These are phyloP conservation scores for Articulospora tetracladia DNA, from an alignment of 495 filamentous ascomycete species.

Conservation along the genomic window DNA sequence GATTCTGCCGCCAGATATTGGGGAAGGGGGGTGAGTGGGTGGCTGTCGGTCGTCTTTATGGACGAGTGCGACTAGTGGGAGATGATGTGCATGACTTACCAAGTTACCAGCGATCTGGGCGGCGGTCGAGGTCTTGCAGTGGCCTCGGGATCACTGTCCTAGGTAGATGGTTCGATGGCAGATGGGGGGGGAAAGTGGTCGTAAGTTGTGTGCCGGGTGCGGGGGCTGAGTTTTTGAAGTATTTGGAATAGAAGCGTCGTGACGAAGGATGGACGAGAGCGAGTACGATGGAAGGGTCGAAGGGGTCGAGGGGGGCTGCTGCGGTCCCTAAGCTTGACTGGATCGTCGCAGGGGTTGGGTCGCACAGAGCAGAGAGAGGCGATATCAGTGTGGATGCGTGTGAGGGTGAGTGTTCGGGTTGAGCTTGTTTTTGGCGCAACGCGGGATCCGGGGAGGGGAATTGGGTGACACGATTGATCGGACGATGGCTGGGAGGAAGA, in stretches of 20 bases:
- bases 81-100: constrained; percentile 21
- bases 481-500: too few relatives aligned
- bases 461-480: too few relatives aligned
- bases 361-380: too few relatives aligned
- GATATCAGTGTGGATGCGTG: too few relatives aligned
- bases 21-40: not conserved
- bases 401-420: too few relatives aligned
- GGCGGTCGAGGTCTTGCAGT: not conserved
- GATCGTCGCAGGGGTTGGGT: constrained; percentile 8
- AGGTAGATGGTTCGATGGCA: not conserved
- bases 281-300: too few relatives aligned
- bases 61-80: constrained; percentile 1
- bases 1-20: too few relatives aligned
- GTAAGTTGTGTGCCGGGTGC: not conserved
- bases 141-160: not conserved
- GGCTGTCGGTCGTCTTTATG: not conserved
- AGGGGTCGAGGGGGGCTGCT: not conserved
- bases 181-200: not conserved
- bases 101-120: not conserved
- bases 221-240: constrained; percentile 1
- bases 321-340: not conserved
- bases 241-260: constrained; percentile 1
- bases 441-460: too few relatives aligned
- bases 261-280: not conserved
- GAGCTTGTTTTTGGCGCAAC: too few relatives aligned